These are phyloP conservation scores for Penicillium sp. DNA, from an alignment of 2,329 filamentous ascomycete genomes.

Conservation along the genomic window DNA sequence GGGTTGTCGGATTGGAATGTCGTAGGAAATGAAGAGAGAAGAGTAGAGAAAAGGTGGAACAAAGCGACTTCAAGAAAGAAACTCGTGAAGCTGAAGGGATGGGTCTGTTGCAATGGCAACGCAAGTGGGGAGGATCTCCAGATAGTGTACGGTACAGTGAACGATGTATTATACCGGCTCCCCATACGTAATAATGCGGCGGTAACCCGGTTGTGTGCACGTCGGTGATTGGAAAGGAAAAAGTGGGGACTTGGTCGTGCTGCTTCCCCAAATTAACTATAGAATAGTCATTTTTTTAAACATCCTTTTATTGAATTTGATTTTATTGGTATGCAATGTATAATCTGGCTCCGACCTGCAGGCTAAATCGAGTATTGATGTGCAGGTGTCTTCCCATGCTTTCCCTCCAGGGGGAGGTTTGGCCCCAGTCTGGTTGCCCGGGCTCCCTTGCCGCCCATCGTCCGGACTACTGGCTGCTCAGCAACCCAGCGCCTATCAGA, in stretches of 20 bases:
- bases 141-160: conserved; percentile 20
- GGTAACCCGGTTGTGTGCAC: background rate
- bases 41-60: conserved; percentile 22
- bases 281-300: background rate
- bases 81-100: conserved; percentile 41
- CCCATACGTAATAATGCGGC: conserved; percentile 11
- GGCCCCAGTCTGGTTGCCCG: conserved; percentile 33
- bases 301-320: background rate
- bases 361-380: conserved; percentile 9
- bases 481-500: conserved; percentile 37
- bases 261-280: background rate
- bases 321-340: conserved; percentile 8
- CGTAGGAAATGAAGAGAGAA: conserved; percentile 25
- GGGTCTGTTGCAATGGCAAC: conserved; percentile 45
- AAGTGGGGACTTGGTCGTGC: background rate
- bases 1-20: conserved; percentile 21
- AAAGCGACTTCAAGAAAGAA: conserved; percentile 33
- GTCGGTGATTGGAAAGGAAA: background rate
- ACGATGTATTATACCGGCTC: background rate
- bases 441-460: conserved; percentile 39
- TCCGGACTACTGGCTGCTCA: conserved; percentile 32
- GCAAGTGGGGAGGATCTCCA: conserved; percentile 43
- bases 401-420: conserved; percentile 1
- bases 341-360: background rate
- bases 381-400: background rate